phyloP scores from a whole-genome alignment of 345 rosid genomes.

The Pistacia atlantica region DNA sequence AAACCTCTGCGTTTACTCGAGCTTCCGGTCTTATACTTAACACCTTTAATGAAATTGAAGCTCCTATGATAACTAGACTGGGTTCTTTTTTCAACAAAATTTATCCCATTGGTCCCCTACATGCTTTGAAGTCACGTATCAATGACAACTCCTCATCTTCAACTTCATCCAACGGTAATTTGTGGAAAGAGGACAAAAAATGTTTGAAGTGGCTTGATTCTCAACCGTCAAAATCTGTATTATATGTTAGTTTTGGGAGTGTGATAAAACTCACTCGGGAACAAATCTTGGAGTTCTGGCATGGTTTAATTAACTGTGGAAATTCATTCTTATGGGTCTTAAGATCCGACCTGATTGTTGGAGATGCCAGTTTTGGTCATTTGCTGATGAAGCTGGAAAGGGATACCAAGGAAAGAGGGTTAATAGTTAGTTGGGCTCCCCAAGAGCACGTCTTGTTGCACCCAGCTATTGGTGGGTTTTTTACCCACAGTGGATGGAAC shows the following conservation, averaged over 20 bases:
- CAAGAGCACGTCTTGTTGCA: constrained; percentile 29
- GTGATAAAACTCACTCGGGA: not conserved
- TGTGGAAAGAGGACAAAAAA: constrained; percentile 17
- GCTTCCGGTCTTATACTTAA: constrained; percentile 41
- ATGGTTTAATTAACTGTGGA: constrained; percentile 22
- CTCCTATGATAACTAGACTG: constrained; percentile 24
- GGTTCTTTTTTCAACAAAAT: constrained; percentile 12
- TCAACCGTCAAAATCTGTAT: constrained; percentile 5
- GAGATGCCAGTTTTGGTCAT: not conserved
- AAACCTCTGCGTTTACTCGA: constrained; percentile 8
- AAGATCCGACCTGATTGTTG: constrained; percentile 9
- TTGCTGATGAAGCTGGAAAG: not conserved
- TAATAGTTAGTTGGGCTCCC: constrained; percentile 28
- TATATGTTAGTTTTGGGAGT: constrained; percentile 31
- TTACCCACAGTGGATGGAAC: constrained; percentile 33
- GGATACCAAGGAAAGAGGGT: constrained; percentile 8
- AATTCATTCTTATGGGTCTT: constrained; percentile 31
- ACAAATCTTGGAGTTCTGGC: constrained; percentile 25
- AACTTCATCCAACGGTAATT: constrained; percentile 22
- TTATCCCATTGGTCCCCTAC: constrained; percentile 40
- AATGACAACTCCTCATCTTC: not conserved
- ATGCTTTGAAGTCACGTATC: constrained; percentile 7
- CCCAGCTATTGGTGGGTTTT: constrained; percentile 42
- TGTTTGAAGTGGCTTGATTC: constrained; percentile 30
- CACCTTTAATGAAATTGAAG: constrained; percentile 43